Conservation (phyloP, 2,329 filamentous ascomycete species). For the Botrytis squamosa region DNA sequence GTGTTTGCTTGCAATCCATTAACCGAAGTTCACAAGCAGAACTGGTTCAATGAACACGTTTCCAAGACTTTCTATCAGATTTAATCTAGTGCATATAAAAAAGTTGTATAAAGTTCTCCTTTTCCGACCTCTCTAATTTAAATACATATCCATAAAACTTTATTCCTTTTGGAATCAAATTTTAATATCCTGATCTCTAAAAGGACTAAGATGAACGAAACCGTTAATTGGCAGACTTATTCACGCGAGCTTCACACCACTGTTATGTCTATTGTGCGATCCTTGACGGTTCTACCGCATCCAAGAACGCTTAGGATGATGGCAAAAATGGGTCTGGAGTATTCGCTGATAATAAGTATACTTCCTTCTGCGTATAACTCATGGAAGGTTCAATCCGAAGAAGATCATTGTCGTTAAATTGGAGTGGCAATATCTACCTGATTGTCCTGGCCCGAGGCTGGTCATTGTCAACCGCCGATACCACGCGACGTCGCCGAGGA, state of each 20-base stretch:
- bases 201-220: background rate
- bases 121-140: rapidly evolving
- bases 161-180: background rate
- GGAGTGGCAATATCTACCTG: background rate
- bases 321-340: background rate
- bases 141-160: background rate
- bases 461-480: background rate
- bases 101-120: background rate
- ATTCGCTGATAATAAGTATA: background rate
- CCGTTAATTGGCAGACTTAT: background rate
- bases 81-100: background rate
- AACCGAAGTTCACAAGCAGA: background rate
- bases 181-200: background rate
- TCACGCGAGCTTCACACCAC: background rate
- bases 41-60: background rate
- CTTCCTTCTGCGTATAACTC: background rate
- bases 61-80: background rate
- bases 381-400: background rate
- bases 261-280: background rate
- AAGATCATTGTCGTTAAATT: too few relatives aligned
- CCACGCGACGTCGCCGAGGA: background rate
- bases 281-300: background rate
- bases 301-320: background rate
- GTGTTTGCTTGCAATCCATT: background rate
- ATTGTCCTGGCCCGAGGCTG: background rate